Evolutionary conservation across 177 flowering plant genomes (phyloP), one percentile per base, ranked within the genome.

Genomic region (Telopea speciosissima): DNA sequence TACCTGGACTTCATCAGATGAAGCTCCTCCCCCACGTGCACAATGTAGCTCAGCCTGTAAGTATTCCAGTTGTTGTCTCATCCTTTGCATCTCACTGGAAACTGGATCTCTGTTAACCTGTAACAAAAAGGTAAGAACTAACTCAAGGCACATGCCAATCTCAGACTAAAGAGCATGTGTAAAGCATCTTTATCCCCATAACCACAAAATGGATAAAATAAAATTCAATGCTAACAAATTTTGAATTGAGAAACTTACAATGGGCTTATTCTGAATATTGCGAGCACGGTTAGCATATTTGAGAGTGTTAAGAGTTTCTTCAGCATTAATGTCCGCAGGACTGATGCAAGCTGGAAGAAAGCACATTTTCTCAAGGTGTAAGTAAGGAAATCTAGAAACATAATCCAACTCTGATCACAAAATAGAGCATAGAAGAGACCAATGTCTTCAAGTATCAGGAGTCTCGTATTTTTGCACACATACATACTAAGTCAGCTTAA

Each of bases 201-300:
- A 56, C 16, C 7, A 56, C 31, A n/a, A 68, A 60, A 14, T 36
- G 6, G 40, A 36, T 8, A 36, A 36, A 5, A 36, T 36, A 36
- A 68, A 67, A 28, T 24, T 42, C 17, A 60, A 33, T 21, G 65
- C n/a, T 14, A 63, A 26, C 64, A 70, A 40, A 64, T 31, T 62
- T 44, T 7, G 63, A 17, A 23, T 28, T 49, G n/a, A 54, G 64
- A 72, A 70, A 80, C 97, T 90, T 85, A 95, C 99, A 73, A 96
- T 87, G 73, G 96, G 99, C 79, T 93, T 96, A 72, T 96, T 96
- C 81, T 85, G 96, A 75, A 96, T 96, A 81, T 93, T 96, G 66
- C 99, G 90, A 71, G 99, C 98, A 67, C 99, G 98, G 73, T 96
- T 96, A 54, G 99, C 99, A 84, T 96, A 96, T 79, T 96, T 96